Conservation (phyloP, 2,329 filamentous ascomycete genomes). For the Botrytis deweyae region DNA sequence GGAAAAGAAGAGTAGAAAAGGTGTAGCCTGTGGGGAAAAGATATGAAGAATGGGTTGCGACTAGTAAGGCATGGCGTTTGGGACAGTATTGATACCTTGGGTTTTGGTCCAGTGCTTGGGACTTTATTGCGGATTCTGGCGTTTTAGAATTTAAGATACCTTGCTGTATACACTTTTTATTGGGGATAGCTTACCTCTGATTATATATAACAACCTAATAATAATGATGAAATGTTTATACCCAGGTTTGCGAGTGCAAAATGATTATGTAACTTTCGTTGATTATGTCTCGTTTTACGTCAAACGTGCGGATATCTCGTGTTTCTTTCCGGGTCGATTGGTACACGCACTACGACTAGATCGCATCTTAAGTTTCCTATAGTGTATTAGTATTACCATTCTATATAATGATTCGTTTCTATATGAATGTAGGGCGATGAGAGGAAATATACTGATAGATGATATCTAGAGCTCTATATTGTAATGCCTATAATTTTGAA, state of each 20-base stretch:
- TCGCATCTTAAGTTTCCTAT: not conserved
- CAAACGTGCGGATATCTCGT: not conserved
- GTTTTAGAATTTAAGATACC: not conserved
- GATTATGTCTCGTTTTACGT: not conserved
- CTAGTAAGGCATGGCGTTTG: not conserved
- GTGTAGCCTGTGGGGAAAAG: not conserved
- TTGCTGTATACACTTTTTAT: not conserved
- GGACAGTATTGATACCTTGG: not conserved
- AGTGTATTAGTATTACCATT: not conserved
- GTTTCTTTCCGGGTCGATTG: not conserved
- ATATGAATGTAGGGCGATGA: too few relatives aligned
- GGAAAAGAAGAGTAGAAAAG: not conserved
- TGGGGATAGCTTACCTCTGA: not conserved
- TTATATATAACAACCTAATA: not conserved
- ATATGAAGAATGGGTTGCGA: not conserved
- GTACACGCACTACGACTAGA: not conserved
- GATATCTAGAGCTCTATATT: too few relatives aligned
- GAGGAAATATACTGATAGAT: too few relatives aligned
- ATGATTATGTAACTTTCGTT: not conserved
- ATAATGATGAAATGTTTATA: not conserved
- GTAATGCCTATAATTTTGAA: too few relatives aligned
- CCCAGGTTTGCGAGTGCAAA: not conserved
- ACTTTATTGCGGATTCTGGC: not conserved
- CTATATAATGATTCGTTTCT: too few relatives aligned
- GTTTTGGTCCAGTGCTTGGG: not conserved